phyloP scores from a whole-genome alignment of 2,329 filamentous ascomycete genomes.

The Pseudogymnoascus sp. region DNA sequence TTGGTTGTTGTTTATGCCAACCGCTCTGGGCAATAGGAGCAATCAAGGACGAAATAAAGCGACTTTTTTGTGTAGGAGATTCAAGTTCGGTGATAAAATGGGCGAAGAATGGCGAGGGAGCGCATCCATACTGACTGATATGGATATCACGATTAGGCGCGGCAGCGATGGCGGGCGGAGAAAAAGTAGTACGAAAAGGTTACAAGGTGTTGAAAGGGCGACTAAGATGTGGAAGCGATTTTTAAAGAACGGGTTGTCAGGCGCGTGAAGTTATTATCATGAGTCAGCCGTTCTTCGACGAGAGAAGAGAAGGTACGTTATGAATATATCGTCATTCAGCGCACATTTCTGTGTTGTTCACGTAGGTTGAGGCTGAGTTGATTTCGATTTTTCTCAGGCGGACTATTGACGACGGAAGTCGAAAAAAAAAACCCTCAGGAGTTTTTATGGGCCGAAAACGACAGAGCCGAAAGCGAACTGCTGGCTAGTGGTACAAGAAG shows the following conservation, averaged over 20 bases:
- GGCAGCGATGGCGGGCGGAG: conserved; percentile 2
- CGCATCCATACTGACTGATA: neutral
- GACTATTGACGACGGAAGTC: conserved; percentile 30
- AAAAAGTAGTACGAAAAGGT: conserved; percentile 8
- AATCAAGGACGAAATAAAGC: neutral
- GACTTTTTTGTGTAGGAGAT: neutral
- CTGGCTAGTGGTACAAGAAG: conserved; percentile 31
- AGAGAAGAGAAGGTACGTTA: conserved; percentile 2
- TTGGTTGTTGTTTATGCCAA: neutral
- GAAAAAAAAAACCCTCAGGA: conserved; percentile 24
- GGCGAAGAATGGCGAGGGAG: neutral
- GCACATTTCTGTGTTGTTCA: conserved; percentile 12
- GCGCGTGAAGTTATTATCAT: conserved; percentile 11
- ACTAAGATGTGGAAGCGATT: neutral
- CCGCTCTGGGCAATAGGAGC: conserved; percentile 1
- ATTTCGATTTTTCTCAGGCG: conserved; percentile 28
- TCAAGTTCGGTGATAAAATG: neutral
- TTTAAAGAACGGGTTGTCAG: neutral
- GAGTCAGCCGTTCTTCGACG: neutral
- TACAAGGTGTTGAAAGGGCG: conserved; percentile 10
- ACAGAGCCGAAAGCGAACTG: conserved; percentile 27
- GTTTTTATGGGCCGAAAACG: conserved; percentile 23
- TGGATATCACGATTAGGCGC: conserved; percentile 8
- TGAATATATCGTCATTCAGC: conserved; percentile 11
- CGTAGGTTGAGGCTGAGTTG: conserved; percentile 22